These are phyloP conservation scores for Podaxis carcinomalis DNA, from an alignment of 768 basidiomycete species.

Conservation along the genomic window DNA sequence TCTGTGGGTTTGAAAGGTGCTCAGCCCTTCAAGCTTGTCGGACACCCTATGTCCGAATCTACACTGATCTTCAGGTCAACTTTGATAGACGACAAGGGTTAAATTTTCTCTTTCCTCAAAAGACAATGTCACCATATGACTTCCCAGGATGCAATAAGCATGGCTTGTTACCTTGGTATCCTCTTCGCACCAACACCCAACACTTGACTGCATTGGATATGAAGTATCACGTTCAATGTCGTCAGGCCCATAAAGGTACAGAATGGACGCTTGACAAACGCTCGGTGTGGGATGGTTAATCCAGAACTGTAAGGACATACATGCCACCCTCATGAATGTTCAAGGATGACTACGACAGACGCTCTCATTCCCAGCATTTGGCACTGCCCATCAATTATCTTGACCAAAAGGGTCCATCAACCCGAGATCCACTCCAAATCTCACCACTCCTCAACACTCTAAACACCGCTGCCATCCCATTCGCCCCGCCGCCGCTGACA, in stretches of 20 bases:
- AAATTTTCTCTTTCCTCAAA: background rate
- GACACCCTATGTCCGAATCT: background rate
- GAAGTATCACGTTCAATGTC: background rate
- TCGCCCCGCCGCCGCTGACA: background rate
- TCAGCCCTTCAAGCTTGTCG: background rate
- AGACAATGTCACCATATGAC: background rate
- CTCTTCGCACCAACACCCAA: background rate
- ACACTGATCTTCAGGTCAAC: background rate
- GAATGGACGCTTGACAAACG: background rate
- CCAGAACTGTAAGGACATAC: background rate
- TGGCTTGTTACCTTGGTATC: background rate
- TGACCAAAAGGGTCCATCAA: background rate
- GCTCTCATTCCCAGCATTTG: background rate
- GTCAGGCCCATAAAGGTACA: background rate
- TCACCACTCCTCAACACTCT: background rate
- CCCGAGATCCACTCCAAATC: background rate
- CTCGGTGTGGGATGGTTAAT: background rate
- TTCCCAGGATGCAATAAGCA: background rate
- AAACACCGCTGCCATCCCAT: background rate
- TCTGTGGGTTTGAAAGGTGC: background rate
- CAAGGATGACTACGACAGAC: background rate
- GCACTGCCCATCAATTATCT: background rate
- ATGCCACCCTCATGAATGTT: background rate
- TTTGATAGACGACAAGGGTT: background rate
- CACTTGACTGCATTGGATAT: background rate